Conservation (phyloP, 2,329 filamentous ascomycete genomes). For the Thelonectria olida region DNA sequence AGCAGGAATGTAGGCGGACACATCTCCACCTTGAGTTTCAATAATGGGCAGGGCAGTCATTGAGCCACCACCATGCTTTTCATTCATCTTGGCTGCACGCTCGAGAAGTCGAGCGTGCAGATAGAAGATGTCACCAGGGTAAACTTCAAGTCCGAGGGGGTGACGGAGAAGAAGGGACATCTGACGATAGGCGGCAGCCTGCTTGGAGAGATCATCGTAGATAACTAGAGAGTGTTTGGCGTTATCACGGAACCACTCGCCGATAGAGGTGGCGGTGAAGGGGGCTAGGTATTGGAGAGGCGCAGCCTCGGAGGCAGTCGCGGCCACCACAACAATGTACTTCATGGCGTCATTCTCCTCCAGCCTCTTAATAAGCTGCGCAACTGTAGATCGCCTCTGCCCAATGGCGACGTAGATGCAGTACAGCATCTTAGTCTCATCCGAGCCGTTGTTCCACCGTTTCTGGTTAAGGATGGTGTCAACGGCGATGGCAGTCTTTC, state of each 20-base stretch:
- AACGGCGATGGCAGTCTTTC: conserved; percentile 98
- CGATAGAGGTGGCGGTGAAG: conserved; percentile 80
- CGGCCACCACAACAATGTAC: conserved; percentile 93
- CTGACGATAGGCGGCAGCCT: conserved; percentile 97
- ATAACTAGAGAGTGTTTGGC: conserved; percentile 91
- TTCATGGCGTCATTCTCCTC: conserved; percentile 99
- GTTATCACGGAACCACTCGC: conserved; percentile 82
- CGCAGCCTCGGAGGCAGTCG: conserved; percentile 96
- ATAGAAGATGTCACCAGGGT: conserved; percentile 99
- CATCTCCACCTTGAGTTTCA: conserved; percentile 99
- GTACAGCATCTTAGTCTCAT: conserved; percentile 99
- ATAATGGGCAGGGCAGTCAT: conserved; percentile 97
- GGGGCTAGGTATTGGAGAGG: conserved; percentile 94
- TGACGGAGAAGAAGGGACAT: conserved; percentile 98
- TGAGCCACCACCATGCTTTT: conserved; percentile 93
- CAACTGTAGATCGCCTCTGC: conserved; percentile 99
- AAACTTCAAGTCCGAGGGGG: conserved; percentile 98
- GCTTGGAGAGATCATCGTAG: conserved; percentile 97
- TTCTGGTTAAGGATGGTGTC: conserved; percentile 99
- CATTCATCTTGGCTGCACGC: conserved; percentile 99
- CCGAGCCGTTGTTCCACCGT: conserved; percentile 88
- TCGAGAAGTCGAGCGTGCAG: conserved; percentile 99
- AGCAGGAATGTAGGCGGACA: conserved; percentile 99
- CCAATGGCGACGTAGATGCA: conserved; percentile 99
- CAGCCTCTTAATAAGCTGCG: conserved; percentile 98